Conservation (phyloP, 179 eudicot genomes). For the Pouteria campechiana region DNA sequence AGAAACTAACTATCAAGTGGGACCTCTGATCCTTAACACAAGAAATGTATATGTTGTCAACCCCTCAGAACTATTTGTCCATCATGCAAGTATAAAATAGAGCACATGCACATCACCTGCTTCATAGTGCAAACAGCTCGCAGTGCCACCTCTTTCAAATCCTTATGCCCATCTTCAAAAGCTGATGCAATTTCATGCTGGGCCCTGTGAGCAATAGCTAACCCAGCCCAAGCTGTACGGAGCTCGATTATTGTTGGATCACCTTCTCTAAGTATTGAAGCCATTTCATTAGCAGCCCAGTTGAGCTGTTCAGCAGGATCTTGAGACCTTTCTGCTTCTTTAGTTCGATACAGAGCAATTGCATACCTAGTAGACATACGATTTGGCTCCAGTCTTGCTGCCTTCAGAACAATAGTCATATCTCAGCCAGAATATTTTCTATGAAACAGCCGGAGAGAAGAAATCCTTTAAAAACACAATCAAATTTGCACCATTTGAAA, state of each 20-base stretch:
- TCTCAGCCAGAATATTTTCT: no score
- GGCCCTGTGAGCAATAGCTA: slow-evolving; percentile 88
- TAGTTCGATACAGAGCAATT: slow-evolving; percentile 75
- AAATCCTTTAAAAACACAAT: no score
- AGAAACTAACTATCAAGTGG: no score
- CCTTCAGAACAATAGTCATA: slow-evolving; percentile 26
- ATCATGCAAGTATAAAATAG: neutral
- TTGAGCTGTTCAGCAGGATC: slow-evolving; percentile 78
- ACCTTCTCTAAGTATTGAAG: slow-evolving; percentile 81
- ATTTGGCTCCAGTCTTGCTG: slow-evolving; percentile 85
- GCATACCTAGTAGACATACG: slow-evolving; percentile 90
- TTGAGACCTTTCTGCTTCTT: slow-evolving; percentile 89
- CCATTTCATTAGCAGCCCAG: slow-evolving; percentile 98
- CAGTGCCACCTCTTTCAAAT: slow-evolving; percentile 59
- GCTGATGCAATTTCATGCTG: slow-evolving; percentile 91
- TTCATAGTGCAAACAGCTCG: slow-evolving; percentile 66
- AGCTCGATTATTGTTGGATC: slow-evolving; percentile 60
- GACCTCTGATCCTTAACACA: no score
- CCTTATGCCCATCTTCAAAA: slow-evolving; percentile 62
- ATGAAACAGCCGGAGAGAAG: no score
- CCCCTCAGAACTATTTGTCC: neutral
- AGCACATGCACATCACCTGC: slow-evolving; percentile 37
- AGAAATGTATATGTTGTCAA: no score
- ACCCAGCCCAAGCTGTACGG: slow-evolving; percentile 89
- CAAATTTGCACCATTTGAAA: no score